Evolutionary conservation across 352 stramenopile species (phyloP).

Genomic region (Globisporangium sylvaticum): DNA sequence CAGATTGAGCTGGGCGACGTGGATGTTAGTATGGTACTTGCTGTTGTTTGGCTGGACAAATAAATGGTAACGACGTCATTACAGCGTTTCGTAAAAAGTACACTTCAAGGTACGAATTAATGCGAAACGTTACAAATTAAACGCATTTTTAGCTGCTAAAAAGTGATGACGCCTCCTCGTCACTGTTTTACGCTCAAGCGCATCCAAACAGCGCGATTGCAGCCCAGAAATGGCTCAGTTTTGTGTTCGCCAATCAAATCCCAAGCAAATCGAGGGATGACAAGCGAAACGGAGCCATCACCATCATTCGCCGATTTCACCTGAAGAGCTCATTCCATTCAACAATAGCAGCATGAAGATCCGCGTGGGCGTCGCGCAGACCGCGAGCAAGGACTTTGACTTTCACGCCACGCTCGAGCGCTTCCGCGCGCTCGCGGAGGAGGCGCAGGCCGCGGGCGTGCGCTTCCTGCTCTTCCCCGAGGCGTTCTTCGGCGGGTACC

Average conservation of each 20-base stretch:
- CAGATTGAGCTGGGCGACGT: no score
- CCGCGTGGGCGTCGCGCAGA: constrained; percentile 22
- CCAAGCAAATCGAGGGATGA: background rate
- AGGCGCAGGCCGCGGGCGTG: constrained; percentile 13
- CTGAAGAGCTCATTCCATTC: background rate
- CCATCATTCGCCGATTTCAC: background rate
- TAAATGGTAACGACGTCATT: no score
- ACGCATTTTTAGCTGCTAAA: no score
- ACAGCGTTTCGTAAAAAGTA: no score
- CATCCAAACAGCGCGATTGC: constrained; percentile 8
- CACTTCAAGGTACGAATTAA: no score
- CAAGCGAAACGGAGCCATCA: background rate
- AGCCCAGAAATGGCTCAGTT: background rate
- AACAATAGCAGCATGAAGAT: constrained; percentile 7
- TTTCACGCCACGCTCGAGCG: constrained; percentile 19
- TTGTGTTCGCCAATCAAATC: background rate
- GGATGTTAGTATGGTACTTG: no score
- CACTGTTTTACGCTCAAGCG: no score
- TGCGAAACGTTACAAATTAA: no score
- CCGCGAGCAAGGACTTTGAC: constrained; percentile 22
- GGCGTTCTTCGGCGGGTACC: constrained; percentile 27
- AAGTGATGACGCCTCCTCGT: no score
- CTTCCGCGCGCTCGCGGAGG: constrained; percentile 15
- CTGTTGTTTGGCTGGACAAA: no score
- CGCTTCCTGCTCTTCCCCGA: constrained; percentile 25